Evolutionary conservation across 257 asterid genomes (phyloP).

Genomic region (Osmanthus fragrans): DNA sequence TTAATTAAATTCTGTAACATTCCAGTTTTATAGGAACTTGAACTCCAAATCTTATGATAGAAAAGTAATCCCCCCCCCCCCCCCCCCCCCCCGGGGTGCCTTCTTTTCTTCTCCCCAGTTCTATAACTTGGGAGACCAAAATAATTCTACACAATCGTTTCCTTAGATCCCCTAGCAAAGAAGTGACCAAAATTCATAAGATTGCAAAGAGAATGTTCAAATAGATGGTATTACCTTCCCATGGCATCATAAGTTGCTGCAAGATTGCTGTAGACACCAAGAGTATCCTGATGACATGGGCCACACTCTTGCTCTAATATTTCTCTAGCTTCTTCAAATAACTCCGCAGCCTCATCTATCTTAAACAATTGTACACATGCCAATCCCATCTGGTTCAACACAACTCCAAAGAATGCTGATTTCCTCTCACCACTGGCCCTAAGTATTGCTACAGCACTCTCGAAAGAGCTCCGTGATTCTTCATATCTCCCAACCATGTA

Average conservation of each 20-base stretch:
- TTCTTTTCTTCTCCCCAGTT: neutral
- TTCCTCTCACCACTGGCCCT: slow-evolving; percentile 92
- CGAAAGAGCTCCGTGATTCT: slow-evolving; percentile 77
- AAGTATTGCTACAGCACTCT: slow-evolving; percentile 75
- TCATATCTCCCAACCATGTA: slow-evolving; percentile 88
- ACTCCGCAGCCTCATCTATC: slow-evolving; percentile 96
- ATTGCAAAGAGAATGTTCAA: neutral
- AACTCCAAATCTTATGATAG: neutral
- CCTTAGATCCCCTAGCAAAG: neutral
- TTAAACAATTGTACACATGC: slow-evolving; percentile 90
- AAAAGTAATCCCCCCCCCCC: neutral
- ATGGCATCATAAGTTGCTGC: slow-evolving; percentile 98
- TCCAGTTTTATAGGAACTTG: neutral
- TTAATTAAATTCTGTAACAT: neutral
- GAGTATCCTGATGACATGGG: slow-evolving; percentile 94
- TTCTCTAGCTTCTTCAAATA: slow-evolving; percentile 95
- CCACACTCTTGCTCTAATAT: slow-evolving; percentile 90
- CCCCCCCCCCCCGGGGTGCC: neutral
- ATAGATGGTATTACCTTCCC: slow-evolving; percentile 76
- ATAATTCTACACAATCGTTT: neutral
- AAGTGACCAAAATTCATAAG: neutral
- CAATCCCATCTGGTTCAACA: slow-evolving; percentile 97
- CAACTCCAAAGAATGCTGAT: slow-evolving; percentile 94
- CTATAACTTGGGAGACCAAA: neutral
- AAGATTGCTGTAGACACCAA: slow-evolving; percentile 93